Base-by-base conservation (phyloP, 352 stramenopile species). In the Phytopythium delawarense region DNA sequence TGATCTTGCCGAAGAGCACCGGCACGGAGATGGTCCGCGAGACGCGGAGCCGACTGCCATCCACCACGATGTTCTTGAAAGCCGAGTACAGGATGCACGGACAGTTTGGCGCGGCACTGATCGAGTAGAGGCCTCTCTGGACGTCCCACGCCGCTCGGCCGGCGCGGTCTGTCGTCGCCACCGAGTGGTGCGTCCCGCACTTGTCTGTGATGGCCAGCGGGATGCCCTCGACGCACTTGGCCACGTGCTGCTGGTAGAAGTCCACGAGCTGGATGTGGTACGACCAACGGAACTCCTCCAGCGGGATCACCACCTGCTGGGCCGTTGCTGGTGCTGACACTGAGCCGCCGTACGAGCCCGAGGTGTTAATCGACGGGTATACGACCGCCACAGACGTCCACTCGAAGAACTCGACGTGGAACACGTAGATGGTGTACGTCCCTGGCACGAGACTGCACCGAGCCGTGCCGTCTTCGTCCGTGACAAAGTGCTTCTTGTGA, bases 331-430 rank as follows among this genome's bases (percentile, higher is more conserved):
- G 72, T 0, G 67, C 71, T 5, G 58, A 60, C 3, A 72, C 57
- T 2, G 63, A 59, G 1, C 67, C 68, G 2, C 72, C 75, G 45
- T 72, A 82, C 4, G 79, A 56, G 0, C 79, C 77, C 1, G 75
- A 75, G 1, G 62, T 66, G 20, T 75, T 84, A 21, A 77, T 68
- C 1, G 69, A 79, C 7, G 81, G 78, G 37, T 84, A 91, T 6
- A 91, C 60, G 4, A 87, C 72, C 3, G 71, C 63, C 16, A 84
- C 61, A 9, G 79, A 91, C 2, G 74, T 91, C 79, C 81, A 89
- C 66, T 91, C 81, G 49, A 89, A 88, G 58, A 75, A 87, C 32
- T 89, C 79, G n/a, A 75, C 57, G 59, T 91, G 79, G 61, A 87
- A 89, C 0, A 91, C 72, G 42, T 91, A 88, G 7, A 91, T 7